Evolutionary conservation across 2,329 filamentous ascomycete species (phyloP).

Genomic region (Alternaria burnsii): DNA sequence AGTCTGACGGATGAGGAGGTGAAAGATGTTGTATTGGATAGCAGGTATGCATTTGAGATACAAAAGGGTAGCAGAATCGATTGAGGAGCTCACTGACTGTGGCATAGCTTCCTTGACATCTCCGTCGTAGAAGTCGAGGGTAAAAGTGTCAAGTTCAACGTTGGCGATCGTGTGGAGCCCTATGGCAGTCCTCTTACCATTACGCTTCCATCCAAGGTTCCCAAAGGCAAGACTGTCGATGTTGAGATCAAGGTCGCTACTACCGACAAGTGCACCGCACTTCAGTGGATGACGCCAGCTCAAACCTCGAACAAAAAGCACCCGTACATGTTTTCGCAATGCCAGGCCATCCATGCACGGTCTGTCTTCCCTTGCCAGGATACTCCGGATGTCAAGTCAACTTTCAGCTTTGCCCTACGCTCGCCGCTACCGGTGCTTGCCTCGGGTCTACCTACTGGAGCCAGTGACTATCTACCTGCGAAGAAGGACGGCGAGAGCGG

Average conservation of each 20-base stretch:
- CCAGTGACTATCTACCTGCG: conserved; percentile 59
- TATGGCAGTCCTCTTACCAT: conserved; percentile 77
- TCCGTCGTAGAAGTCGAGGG: conserved; percentile 75
- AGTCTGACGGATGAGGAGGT: conserved; percentile 77
- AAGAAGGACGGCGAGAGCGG: conserved; percentile 62
- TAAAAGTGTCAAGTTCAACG: conserved; percentile 70
- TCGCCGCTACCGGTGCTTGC: conserved; percentile 91
- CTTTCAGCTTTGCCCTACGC: conserved; percentile 85
- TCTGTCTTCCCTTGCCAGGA: conserved; percentile 97
- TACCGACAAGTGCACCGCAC: conserved; percentile 85
- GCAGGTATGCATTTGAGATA: conserved; percentile 57
- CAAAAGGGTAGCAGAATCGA: not conserved
- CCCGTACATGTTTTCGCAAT: conserved; percentile 98
- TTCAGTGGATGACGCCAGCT: conserved; percentile 93
- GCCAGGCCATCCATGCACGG: conserved; percentile 93
- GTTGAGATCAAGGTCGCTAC: conserved; percentile 70
- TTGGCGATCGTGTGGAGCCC: conserved; percentile 75
- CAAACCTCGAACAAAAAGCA: conserved; percentile 97
- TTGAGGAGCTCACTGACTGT: conserved; percentile 3
- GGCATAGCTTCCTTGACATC: conserved; percentile 72
- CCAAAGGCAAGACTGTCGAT: conserved; percentile 58
- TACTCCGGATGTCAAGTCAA: conserved; percentile 97
- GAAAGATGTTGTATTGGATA: conserved; percentile 84
- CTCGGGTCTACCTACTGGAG: conserved; percentile 74
- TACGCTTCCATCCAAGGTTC: conserved; percentile 57